Evolutionary conservation across 352 stramenopile genomes (phyloP).

Genomic region (Saprolegnia parasitica): DNA sequence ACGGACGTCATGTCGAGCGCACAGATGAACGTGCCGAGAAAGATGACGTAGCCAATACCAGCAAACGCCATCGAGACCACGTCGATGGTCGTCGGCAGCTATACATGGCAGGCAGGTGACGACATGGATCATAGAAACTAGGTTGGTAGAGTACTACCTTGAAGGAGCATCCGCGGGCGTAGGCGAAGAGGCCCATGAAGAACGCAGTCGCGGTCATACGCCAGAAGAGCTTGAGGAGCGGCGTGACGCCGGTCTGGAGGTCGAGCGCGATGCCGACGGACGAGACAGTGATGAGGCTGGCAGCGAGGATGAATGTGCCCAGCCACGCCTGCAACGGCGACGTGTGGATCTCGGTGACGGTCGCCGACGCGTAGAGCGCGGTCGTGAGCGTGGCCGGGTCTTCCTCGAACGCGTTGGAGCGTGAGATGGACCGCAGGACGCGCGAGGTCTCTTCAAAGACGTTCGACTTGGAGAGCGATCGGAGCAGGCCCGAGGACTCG

Average conservation of each 20-base stretch:
- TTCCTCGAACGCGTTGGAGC: background rate
- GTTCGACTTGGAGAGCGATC: conserved; percentile 1
- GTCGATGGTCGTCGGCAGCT: background rate
- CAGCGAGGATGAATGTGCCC: background rate
- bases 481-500: background rate
- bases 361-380: background rate
- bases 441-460: background rate
- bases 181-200: background rate
- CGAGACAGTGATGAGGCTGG: conserved; percentile 51
- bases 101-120: background rate
- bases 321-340: background rate
- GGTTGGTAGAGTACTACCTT: too few species aligned
- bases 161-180: background rate
- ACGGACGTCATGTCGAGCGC: conserved; percentile 68
- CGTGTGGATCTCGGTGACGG: background rate
- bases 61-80: conserved; percentile 43
- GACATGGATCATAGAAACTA: too few species aligned
- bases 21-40: conserved; percentile 62
- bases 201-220: conserved; percentile 37
- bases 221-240: conserved; percentile 82
- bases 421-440: background rate
- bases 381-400: background rate
- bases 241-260: conserved; percentile 57
- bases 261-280: conserved; percentile 71
- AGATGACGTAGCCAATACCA: conserved; percentile 65